phyloP scores from a whole-genome alignment of 169 alveolate species.

The Amoebophrya sp. region DNA sequence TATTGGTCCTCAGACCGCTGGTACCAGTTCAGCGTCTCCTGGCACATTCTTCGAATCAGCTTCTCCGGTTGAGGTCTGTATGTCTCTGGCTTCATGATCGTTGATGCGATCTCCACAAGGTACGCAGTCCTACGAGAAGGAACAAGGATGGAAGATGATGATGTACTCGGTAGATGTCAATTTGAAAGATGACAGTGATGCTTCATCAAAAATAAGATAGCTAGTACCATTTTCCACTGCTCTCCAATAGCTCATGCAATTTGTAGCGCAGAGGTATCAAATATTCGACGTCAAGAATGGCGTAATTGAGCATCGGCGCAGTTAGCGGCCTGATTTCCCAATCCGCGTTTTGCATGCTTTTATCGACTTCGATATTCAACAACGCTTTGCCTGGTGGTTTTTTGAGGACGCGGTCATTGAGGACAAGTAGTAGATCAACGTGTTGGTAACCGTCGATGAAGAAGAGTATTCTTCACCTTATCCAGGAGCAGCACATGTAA shows the following conservation, averaged over 20 bases:
- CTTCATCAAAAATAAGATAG: no score
- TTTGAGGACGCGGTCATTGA: neutral
- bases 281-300: neutral
- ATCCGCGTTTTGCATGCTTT: neutral
- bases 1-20: neutral
- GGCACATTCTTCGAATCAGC: neutral
- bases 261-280: neutral
- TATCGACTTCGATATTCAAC: neutral
- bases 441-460: no score
- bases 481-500: no score
- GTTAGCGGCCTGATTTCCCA: neutral
- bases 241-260: neutral
- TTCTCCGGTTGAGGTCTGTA: slow-evolving; percentile 6
- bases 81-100: slow-evolving; percentile 6
- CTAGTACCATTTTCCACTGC: neutral
- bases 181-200: no score
- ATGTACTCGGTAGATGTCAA: no score
- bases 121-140: neutral
- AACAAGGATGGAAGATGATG: no score
- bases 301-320: neutral
- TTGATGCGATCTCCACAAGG: neutral
- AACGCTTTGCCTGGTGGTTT: neutral
- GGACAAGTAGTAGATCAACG: no score
- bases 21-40: neutral
- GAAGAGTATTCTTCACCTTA: no score